phyloP scores from a whole-genome alignment of 2,329 filamentous ascomycete genomes.

The Triangularia setosa region DNA sequence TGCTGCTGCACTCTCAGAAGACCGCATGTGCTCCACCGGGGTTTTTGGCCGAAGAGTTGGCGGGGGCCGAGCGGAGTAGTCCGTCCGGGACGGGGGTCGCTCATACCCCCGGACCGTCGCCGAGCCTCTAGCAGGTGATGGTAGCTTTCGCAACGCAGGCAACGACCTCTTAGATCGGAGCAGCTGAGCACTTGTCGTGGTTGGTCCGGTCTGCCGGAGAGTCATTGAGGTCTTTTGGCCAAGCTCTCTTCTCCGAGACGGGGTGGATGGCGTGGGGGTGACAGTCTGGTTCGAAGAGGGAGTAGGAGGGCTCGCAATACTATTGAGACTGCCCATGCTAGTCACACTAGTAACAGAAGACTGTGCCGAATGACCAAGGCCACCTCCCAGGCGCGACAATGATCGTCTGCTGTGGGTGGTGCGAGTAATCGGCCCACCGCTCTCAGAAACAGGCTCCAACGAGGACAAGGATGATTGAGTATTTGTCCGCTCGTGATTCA shows the following conservation, averaged over 20 bases:
- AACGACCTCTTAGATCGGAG: slow-evolving; percentile 63
- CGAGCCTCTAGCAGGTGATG: slow-evolving; percentile 48
- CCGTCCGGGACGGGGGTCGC: slow-evolving; percentile 57
- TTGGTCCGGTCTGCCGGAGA: slow-evolving; percentile 53
- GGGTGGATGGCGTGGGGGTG: slow-evolving; percentile 55
- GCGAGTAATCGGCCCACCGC: slow-evolving; percentile 65
- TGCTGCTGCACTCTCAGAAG: slow-evolving; percentile 49
- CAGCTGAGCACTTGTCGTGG: slow-evolving; percentile 63
- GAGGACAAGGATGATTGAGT: slow-evolving; percentile 61
- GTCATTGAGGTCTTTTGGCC: slow-evolving; percentile 53
- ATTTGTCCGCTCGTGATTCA: slow-evolving; percentile 61
- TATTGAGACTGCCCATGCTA: slow-evolving; percentile 34
- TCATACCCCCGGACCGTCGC: slow-evolving; percentile 44
- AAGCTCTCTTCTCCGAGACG: slow-evolving; percentile 54
- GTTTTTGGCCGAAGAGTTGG: slow-evolving; percentile 62
- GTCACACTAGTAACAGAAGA: slow-evolving; percentile 59
- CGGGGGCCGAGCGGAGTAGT: slow-evolving; percentile 44
- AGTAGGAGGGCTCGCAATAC: slow-evolving; percentile 56
- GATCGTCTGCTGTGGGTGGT: slow-evolving; percentile 53
- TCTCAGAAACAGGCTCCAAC: slow-evolving; percentile 91
- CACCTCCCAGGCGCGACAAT: slow-evolving; percentile 48
- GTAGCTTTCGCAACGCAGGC: slow-evolving; percentile 52
- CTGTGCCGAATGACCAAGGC: slow-evolving; percentile 62
- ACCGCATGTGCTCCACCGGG: slow-evolving; percentile 58
- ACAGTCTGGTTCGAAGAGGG: slow-evolving; percentile 51